Conservation (phyloP, 495 filamentous ascomycete species). For the Tuber microsphaerosporum region DNA sequence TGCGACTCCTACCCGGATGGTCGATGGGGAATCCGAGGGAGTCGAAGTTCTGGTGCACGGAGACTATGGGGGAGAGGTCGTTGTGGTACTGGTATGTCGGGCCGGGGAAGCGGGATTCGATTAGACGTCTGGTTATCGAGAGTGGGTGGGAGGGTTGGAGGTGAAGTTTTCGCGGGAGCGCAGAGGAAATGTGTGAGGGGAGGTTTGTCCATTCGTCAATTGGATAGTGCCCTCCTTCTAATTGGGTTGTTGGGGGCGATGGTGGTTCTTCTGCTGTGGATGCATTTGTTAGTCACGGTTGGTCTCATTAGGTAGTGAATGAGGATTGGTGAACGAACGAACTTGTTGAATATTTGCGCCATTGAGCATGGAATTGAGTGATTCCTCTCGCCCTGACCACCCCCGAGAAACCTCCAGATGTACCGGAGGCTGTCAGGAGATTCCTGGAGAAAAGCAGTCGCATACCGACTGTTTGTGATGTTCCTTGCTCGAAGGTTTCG, state of each 20-base stretch:
- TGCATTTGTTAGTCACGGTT: constrained; percentile 7
- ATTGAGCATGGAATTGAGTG: constrained; percentile 22
- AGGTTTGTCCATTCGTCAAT: constrained; percentile 83
- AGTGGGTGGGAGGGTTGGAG: constrained; percentile 83
- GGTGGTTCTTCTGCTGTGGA: not conserved
- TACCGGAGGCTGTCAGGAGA: constrained; percentile 9
- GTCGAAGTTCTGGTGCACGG: constrained; percentile 84
- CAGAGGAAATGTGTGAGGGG: constrained; percentile 63
- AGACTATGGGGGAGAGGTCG: constrained; percentile 73
- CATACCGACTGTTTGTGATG: constrained; percentile 19
- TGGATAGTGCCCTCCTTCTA: constrained; percentile 58
- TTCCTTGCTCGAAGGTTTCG: not conserved
- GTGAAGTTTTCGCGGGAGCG: constrained; percentile 69
- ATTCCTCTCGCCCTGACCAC: constrained; percentile 18
- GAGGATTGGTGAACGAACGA: constrained; percentile 14
- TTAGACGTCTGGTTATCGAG: constrained; percentile 78
- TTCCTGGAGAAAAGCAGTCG: constrained; percentile 14
- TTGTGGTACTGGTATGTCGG: constrained; percentile 70
- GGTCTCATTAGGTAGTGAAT: constrained; percentile 5
- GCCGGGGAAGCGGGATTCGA: constrained; percentile 77
- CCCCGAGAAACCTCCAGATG: constrained; percentile 3
- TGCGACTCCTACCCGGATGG: constrained; percentile 78
- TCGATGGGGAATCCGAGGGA: constrained; percentile 84
- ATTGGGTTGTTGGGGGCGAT: constrained; percentile 42
- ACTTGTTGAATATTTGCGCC: constrained; percentile 36